Evolutionary conservation across 805 yeast genomes (phyloP), one percentile per base, ranked within the genome.

Genomic region (Starmerella vaccinii): DNA sequence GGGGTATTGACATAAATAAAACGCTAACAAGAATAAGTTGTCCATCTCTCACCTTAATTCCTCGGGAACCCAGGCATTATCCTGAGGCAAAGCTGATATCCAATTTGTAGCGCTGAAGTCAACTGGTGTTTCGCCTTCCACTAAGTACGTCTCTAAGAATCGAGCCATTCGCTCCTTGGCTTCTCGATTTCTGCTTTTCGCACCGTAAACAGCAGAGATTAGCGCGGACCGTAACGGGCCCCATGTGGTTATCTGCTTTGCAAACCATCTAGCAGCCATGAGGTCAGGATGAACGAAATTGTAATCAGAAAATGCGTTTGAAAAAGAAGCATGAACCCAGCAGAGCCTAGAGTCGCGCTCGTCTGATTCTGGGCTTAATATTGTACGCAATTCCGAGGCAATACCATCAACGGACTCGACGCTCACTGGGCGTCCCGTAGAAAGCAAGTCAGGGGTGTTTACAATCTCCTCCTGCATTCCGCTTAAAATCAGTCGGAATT

Each of bases 401-500:
- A 56, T 33, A 1, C 86, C 86, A 0, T 80, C 78, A 29, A 76
- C 72, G 24, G 74, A 73, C 64, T 87, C 95, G 58, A 76, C 76
- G 4, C 76, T 70, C 6, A 84, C 60, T 27, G 81, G 73, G 42
- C 76, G 71, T 1, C 83, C 75, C 27, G 70, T 65, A 39, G 76
- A 71, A 15, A 84, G 61, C 4, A 88, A 62, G 0, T 81, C 72
- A 0, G 75, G 68, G 1, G 95, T 82, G 5, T 81, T 64, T 1
- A 62, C 55, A 0, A 70, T 63, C 2, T 77, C 67, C 3, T 64
- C 60, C 7, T 76, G 60, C 45, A 72, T 74, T 60, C 86, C 77
- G 0, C 95, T 84, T 62, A 86, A 67, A 54, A 87, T 78, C 27
- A 89, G 50, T 46, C 76, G 74, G 65, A 82, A 80, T 1, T 62